These are phyloP conservation scores for Candida fluviatilis DNA, from an alignment of 805 yeast species.

Conservation along the genomic window DNA sequence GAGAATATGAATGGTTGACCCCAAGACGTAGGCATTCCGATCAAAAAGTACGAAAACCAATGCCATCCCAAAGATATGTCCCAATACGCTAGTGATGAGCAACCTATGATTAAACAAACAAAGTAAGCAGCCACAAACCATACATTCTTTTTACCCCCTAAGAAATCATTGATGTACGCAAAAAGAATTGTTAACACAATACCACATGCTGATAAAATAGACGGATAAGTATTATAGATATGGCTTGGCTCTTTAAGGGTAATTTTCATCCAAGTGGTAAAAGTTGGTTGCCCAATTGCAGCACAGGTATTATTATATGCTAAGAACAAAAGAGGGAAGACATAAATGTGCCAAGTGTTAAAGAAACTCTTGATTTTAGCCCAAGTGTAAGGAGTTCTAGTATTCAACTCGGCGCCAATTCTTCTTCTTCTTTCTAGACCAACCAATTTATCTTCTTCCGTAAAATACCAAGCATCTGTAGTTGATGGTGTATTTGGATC, in stretches of 20 bases:
- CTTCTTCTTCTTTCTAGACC: constrained; percentile 45
- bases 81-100: constrained; percentile 45
- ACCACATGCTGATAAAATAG: constrained; percentile 23
- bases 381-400: constrained; percentile 38
- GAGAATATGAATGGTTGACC: constrained; percentile 56
- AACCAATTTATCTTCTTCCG: constrained; percentile 31
- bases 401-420: constrained; percentile 39
- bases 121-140: constrained; percentile 36
- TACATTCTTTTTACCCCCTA: constrained; percentile 32
- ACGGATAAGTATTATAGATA: constrained; percentile 30
- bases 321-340: constrained; percentile 38
- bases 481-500: constrained; percentile 34
- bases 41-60: constrained; percentile 47
- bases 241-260: constrained; percentile 22
- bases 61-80: constrained; percentile 44
- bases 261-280: constrained; percentile 33
- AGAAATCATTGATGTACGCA: constrained; percentile 26
- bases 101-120: constrained; percentile 35
- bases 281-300: constrained; percentile 33
- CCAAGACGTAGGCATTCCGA: constrained; percentile 45
- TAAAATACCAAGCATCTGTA: constrained; percentile 29
- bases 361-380: constrained; percentile 37
- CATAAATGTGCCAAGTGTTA: constrained; percentile 46
- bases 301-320: constrained; percentile 32
- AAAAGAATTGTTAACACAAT: constrained; percentile 21